Percentiles rank a stretch among this genome's conserved stretches.
Conservation (phyloP, 768 basidiomycete genomes). For the Lentinula boryana region DNA sequence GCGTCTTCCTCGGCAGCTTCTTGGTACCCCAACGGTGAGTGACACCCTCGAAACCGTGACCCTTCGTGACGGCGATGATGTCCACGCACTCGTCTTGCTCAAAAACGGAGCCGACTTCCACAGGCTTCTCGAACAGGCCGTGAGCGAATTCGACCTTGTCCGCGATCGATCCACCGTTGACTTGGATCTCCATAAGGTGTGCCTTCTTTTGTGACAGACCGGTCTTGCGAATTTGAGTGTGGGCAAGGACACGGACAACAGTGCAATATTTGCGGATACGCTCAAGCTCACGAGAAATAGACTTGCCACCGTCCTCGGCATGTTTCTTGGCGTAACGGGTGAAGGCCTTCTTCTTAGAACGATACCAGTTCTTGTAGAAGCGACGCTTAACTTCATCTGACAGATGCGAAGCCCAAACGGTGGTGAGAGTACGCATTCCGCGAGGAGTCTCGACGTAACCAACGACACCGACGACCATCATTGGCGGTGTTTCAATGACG, state of each 20-base stretch:
- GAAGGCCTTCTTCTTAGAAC: constrained; percentile 99
- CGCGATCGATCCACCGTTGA: constrained; percentile 92
- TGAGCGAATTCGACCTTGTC: constrained; percentile 98
- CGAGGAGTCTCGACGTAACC: constrained; percentile 99
- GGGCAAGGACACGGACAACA: constrained; percentile 97
- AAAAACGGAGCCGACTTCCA: constrained; percentile 81
- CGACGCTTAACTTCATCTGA: constrained; percentile 97
- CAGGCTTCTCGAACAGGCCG: constrained; percentile 92
- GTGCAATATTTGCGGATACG: constrained; percentile 99
- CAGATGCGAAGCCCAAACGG: constrained; percentile 97
- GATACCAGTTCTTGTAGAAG: constrained; percentile 99
- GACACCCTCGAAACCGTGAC: constrained; percentile 99
- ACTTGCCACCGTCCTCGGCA: constrained; percentile 90
- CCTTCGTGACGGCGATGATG: constrained; percentile 97
- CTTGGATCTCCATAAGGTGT: constrained; percentile 99
- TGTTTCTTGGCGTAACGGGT: constrained; percentile 99
- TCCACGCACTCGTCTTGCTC: constrained; percentile 97
- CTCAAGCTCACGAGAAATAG: constrained; percentile 91
- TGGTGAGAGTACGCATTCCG: constrained; percentile 96
- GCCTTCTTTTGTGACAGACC: constrained; percentile 99
- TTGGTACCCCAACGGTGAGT: constrained; percentile 99
- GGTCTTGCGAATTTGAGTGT: constrained; percentile 98
- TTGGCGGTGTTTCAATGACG: constrained; percentile 92
- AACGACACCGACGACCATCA: constrained; percentile 96
- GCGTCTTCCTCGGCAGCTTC: constrained; percentile 97